Evolutionary conservation across 257 asterid genomes (phyloP).

Genomic region (Voacanga thouarsii): DNA sequence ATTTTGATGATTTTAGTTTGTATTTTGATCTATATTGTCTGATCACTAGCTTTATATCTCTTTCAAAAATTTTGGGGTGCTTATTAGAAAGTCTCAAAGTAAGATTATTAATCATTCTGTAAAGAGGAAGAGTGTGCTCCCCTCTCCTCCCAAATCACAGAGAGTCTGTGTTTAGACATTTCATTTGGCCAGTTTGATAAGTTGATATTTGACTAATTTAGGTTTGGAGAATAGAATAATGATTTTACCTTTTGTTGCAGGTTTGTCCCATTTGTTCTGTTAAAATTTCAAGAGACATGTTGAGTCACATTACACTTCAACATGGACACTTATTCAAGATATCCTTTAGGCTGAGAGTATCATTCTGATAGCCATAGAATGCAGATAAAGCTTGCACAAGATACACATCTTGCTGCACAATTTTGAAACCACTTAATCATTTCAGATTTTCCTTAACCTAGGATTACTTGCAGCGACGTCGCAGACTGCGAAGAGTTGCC

Average conservation of each 20-base stretch:
- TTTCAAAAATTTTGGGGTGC: neutral
- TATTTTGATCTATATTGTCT: neutral
- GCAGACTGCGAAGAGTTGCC: conserved; percentile 62
- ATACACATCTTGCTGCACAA: neutral
- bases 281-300: conserved; percentile 62
- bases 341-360: conserved; percentile 38
- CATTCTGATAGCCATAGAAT: neutral
- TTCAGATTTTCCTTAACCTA: conserved; percentile 33
- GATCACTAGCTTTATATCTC: neutral
- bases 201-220: neutral
- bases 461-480: conserved; percentile 61
- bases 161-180: neutral
- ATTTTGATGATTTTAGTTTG: neutral
- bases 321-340: conserved; percentile 80
- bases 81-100: neutral
- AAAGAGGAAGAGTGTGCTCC: neutral
- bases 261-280: conserved; percentile 77
- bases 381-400: neutral
- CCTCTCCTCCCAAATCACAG: neutral
- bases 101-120: neutral
- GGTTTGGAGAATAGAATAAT: conserved; percentile 7
- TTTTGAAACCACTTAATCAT: neutral
- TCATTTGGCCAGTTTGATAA: neutral
- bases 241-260: conserved; percentile 43
- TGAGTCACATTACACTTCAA: conserved; percentile 68